Conservation (phyloP, 768 basidiomycete genomes). For the Heimioporus sp. region DNA sequence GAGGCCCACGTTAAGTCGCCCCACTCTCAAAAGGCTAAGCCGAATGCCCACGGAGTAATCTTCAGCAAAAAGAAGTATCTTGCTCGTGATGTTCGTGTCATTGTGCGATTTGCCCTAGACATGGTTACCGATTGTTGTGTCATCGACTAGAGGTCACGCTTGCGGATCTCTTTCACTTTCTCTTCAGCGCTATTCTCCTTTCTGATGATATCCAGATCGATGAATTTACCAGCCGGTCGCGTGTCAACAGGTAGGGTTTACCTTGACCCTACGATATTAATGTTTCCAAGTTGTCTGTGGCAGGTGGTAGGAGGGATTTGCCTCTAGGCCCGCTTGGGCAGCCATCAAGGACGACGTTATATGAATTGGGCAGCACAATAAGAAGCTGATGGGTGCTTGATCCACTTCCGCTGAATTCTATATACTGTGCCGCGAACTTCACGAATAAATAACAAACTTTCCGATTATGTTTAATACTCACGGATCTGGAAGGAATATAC, state of each 20-base stretch:
- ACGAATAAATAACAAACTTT: no score
- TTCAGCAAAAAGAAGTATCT: conserved; percentile 35
- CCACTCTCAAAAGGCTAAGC: conserved; percentile 23
- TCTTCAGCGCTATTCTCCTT: conserved; percentile 13
- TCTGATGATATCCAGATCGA: conserved; percentile 3
- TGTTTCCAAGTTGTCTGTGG: background rate
- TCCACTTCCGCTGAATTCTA: no score
- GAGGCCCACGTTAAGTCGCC: conserved; percentile 25
- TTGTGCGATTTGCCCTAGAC: background rate
- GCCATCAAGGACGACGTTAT: conserved; percentile 37
- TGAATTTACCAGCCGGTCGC: conserved; percentile 16
- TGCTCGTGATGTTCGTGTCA: conserved; percentile 30
- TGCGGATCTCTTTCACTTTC: conserved; percentile 22
- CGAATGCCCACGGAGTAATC: conserved; percentile 34
- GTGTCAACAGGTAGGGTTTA: conserved; percentile 15
- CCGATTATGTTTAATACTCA: no score
- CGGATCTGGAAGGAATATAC: no score
- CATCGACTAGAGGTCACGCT: conserved; percentile 10
- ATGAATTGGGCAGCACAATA: background rate
- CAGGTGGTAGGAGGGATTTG: conserved; percentile 52
- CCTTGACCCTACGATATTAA: no score
- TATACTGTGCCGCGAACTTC: no score
- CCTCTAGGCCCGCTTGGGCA: conserved; percentile 43
- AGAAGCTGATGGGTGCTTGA: background rate
- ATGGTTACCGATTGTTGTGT: background rate